Conservation (phyloP, 2,329 filamentous ascomycete genomes). For the Xylaria sp. region DNA sequence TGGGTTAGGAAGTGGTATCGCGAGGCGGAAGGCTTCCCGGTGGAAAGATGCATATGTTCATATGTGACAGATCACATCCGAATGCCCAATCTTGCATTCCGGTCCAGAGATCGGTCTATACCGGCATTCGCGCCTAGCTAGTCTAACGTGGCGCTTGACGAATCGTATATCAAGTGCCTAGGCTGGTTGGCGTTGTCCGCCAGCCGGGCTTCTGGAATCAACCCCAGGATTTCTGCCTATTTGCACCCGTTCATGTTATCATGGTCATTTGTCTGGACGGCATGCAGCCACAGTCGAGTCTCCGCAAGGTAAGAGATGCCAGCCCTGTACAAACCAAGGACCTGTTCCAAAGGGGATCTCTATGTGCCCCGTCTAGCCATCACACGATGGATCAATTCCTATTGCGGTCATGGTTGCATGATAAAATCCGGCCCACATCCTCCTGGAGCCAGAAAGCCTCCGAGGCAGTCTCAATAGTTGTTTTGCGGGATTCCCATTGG, state of each 20-base stretch:
- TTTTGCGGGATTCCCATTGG: not conserved
- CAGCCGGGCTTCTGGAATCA: constrained; percentile 4
- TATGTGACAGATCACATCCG: constrained; percentile 21
- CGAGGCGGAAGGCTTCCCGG: not conserved
- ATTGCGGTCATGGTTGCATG: not conserved
- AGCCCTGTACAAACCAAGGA: not conserved
- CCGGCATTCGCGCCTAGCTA: too few species aligned
- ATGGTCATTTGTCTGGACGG: not conserved
- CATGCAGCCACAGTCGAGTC: not conserved
- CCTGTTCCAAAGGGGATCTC: too few species aligned
- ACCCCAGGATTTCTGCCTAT: not conserved
- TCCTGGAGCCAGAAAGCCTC: not conserved
- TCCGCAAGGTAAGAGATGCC: not conserved
- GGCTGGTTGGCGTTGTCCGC: not conserved
- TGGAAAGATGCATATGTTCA: constrained; percentile 5
- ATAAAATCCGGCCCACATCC: not conserved
- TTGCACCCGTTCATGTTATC: not conserved
- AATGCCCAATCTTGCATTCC: not conserved
- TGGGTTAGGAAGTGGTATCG: too few species aligned
- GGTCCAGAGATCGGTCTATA: too few species aligned
- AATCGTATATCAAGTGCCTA: too few species aligned
- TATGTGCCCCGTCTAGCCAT: not conserved
- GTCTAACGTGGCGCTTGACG: too few species aligned
- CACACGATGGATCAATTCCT: not conserved
- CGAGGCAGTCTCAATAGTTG: too few species aligned